These are phyloP conservation scores for Cytospora piceicola DNA, from an alignment of 2,329 filamentous ascomycete species.

Conservation along the genomic window DNA sequence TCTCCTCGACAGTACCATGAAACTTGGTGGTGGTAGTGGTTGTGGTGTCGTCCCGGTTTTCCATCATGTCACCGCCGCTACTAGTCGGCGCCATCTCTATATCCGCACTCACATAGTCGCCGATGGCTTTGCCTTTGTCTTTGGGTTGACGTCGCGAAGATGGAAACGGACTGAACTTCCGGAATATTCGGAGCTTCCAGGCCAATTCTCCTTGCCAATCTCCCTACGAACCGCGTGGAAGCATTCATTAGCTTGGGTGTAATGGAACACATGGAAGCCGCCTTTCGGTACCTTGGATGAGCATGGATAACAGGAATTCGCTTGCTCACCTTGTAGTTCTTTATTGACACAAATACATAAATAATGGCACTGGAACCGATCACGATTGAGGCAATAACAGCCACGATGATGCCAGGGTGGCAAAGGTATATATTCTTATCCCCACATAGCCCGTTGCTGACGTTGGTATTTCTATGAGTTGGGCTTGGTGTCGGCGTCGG, in stretches of 20 bases:
- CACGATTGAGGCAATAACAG: background rate
- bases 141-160: background rate
- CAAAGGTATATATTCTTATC: slow-evolving; percentile 8
- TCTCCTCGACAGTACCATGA: background rate
- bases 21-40: background rate
- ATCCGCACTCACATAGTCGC: background rate
- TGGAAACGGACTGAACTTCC: background rate
- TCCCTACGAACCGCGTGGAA: no score
- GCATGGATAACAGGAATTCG: background rate
- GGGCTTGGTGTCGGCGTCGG: background rate
- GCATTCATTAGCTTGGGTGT: background rate
- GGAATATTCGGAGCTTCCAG: background rate
- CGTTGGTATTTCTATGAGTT: slow-evolving; percentile 1
- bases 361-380: background rate
- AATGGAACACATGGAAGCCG: background rate
- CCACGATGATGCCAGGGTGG: slow-evolving; percentile 9
- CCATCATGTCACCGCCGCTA: background rate
- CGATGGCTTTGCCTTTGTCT: background rate
- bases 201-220: background rate
- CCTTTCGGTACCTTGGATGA: background rate
- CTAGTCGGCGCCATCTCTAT: background rate
- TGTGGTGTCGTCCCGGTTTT: background rate
- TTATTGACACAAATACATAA: background rate
- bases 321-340: background rate
- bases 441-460: slow-evolving; percentile 2